Base-by-base conservation (phyloP, 305 asterid genomes). In the Striga hermonthica region DNA sequence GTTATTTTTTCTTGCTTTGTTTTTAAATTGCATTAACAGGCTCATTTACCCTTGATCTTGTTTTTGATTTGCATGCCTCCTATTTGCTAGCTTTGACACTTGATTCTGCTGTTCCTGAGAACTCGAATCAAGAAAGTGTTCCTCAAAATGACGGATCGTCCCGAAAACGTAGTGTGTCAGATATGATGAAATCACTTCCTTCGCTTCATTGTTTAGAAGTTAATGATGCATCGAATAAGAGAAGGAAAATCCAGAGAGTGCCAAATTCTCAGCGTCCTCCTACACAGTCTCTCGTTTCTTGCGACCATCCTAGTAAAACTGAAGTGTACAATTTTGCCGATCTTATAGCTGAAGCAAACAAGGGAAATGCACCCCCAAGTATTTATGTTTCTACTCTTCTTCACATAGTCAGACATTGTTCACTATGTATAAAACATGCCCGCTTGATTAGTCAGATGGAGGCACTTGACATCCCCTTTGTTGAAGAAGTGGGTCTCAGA, bases 381-480 rank as follows among this genome's bases (percentile, higher is more conserved):
- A 72, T 87, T 60, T 94, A 94, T 67, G 86, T 85, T 36, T 85
- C 96, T 67, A 83, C 84, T 56, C 93, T 94, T 58, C 92, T 91
- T 72, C 96, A 88, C 80, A 94, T 91, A 58, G 89, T 94, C 54
- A 88, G 96, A 72, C 99, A 90, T 74, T 94, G 97, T 75, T 91
- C 98, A 11, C 79, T 94, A 58, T 91, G 99, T 68, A 88, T 94
- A 70, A 94, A 94, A 67, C 99, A 94, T 80, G 97, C 98, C 74
- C 91, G 83, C 66, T 80, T 94, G 78, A 91, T 96, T 57, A 91
- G 98, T 74, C 99, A 94, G 79, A 94, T 94, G 99, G 95, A 88
- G 66, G 90, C 84, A 57, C 90, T 94, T 74, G 96, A 84, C 73
- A 87, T 88, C 66, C 96, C 99, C 41, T 94, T 78, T 76, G 97